A percentile compares a stretch with the other conserved stretches of the same genome.
Conservation (phyloP, 345 rosid genomes). For the Eucalyptus shirleyi region DNA sequence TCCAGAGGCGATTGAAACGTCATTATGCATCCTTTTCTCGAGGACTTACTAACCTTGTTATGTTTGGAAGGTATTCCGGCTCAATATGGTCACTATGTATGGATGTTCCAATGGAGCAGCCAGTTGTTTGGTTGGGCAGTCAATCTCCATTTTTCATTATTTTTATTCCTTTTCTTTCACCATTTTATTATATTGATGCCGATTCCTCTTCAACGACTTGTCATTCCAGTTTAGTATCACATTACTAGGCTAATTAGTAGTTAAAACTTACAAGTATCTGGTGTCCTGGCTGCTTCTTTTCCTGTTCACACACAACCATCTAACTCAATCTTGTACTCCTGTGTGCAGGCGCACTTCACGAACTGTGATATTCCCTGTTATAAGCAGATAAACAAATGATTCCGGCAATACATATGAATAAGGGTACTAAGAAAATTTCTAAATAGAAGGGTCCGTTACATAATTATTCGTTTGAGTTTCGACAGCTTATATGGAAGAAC, state of each 20-base stretch:
- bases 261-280: background rate
- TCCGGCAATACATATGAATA: background rate
- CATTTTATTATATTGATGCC: background rate
- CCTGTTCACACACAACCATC: background rate
- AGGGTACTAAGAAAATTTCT: background rate
- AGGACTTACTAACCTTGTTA: background rate
- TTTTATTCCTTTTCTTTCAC: background rate
- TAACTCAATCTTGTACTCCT: slow-evolving; percentile 31
- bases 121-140: background rate
- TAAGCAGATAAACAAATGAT: background rate
- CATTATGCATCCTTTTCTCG: background rate
- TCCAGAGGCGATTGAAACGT: background rate
- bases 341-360: slow-evolving; percentile 44
- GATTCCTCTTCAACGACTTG: slow-evolving; percentile 2
- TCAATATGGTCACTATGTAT: background rate
- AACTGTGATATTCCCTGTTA: slow-evolving; percentile 44
- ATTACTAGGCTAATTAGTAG: background rate
- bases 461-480: background rate
- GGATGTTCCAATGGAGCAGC: background rate
- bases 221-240: slow-evolving; percentile 24
- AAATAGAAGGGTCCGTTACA: background rate
- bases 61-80: background rate
- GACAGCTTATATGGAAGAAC: background rate
- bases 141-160: background rate
- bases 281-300: background rate